Base-by-base conservation (phyloP, 371 early-diverging fungal genomes). In the Lichtheimia corymbifera region DNA sequence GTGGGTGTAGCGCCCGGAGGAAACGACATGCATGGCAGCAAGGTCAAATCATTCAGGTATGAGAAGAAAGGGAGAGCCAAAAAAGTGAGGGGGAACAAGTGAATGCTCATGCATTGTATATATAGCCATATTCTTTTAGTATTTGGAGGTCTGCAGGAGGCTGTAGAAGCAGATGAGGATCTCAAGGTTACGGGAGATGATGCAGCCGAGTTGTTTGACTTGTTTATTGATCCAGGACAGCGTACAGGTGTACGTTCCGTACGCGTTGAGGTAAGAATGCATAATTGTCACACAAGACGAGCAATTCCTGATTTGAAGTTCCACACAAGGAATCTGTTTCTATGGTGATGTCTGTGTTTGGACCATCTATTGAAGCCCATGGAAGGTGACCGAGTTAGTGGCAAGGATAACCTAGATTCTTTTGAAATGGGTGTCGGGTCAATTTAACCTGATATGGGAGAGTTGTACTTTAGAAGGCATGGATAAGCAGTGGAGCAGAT, bases 131-230 rank as follows among this genome's bases (percentile, higher is more conserved):
- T 87, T 14, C 59, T 92, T 40, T 66, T 92, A 59, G 85, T 87
- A 18, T 88, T 92, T 76, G 83, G 76, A 35, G 91, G 91, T 18
- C 61, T 92, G 30, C 89, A 91, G 63, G 79, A 86, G 18, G 85
- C 88, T 2, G 82, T 91, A 17, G 91, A 89, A 52, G 83, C 86
- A 3, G 91, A 91, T 67, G 85, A 89, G 62, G 79, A 83, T 62
- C 60, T 91, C 18, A 77, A 79, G 45, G 77, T 80, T 18, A 74
- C 76, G 20, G 82, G 82, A 11, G 88, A 90, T 13, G 90, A 90
- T 55, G 71, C 86, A 22, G 73, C 72, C 41, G 76, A 81, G 11
- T 61, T 91, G 67, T 92, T 92, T 72, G 87, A 87, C 55, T 58
- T 77, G 22, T 89, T 85, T 68, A 61, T 91, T 28, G 85, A 88